Percentiles rank a stretch among this genome's conserved stretches.
These are phyloP conservation scores for Pseudogymnoascus sp. DNA, from an alignment of 2,329 filamentous ascomycete species.

Conservation along the genomic window DNA sequence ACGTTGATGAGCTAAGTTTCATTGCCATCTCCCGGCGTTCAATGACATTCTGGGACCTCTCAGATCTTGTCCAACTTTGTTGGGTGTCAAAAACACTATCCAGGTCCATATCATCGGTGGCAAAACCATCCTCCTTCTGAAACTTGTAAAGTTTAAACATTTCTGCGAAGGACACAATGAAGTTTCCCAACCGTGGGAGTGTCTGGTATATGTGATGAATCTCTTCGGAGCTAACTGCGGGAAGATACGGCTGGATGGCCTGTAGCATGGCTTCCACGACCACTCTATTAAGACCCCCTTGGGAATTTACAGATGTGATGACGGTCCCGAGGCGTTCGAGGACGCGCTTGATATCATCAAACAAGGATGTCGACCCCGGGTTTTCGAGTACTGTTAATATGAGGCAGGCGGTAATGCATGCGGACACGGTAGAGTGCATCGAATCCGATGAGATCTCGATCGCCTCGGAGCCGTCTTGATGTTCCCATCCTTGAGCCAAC, in stretches of 20 bases:
- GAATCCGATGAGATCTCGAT: slow-evolving; percentile 23
- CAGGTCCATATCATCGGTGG: slow-evolving; percentile 53
- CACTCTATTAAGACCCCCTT: neutral
- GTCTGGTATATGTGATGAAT: slow-evolving; percentile 17
- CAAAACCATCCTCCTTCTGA: slow-evolving; percentile 3
- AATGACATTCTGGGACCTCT: slow-evolving; percentile 29
- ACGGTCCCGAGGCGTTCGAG: slow-evolving; percentile 17
- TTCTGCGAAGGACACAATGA: slow-evolving; percentile 21
- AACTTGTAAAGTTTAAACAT: slow-evolving; percentile 14
- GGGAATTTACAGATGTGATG: neutral
- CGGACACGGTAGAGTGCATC: slow-evolving; percentile 23
- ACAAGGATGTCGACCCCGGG: slow-evolving; percentile 13
- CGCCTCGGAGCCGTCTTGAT: slow-evolving; percentile 18
- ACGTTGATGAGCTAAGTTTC: slow-evolving; percentile 21
- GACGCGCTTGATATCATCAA: slow-evolving; percentile 16
- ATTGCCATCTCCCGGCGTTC: slow-evolving; percentile 34
- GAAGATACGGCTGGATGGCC: slow-evolving; percentile 24
- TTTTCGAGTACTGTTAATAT: slow-evolving; percentile 21
- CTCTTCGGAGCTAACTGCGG: slow-evolving; percentile 17
- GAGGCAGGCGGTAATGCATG: slow-evolving; percentile 23
- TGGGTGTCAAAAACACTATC: slow-evolving; percentile 59
- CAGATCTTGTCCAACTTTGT: slow-evolving; percentile 39
- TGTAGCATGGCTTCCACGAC: slow-evolving; percentile 17
- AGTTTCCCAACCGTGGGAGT: slow-evolving; percentile 19
- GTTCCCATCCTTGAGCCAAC: slow-evolving; percentile 23